phyloP scores from a whole-genome alignment of 1,139 yeast species.

The Arxiozyma slooffiae region DNA sequence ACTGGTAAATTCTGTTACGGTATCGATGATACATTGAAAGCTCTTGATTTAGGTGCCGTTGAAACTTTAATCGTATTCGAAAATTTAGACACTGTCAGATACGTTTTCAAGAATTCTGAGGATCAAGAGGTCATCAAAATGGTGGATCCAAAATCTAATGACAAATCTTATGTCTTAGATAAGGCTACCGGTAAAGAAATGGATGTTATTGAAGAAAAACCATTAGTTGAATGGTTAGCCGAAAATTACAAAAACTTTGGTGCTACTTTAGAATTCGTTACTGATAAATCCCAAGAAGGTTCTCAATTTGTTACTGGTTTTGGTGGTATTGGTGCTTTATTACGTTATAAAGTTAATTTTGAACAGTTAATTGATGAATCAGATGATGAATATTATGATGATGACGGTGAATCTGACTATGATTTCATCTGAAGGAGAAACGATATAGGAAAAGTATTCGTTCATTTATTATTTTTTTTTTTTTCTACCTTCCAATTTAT shows the following conservation, averaged over 20 bases:
- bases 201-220: conserved; percentile 74
- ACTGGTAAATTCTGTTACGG: conserved; percentile 96
- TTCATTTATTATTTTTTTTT: conserved; percentile 24
- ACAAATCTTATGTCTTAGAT: conserved; percentile 69
- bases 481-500: conserved; percentile 11
- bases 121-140: conserved; percentile 69
- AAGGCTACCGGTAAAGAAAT: conserved; percentile 81
- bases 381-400: conserved; percentile 83
- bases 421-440: conserved; percentile 30
- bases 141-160: conserved; percentile 57
- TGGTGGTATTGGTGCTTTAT: conserved; percentile 96
- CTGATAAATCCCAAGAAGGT: conserved; percentile 95
- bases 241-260: conserved; percentile 91
- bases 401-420: conserved; percentile 40
- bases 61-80: conserved; percentile 89
- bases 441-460: background rate
- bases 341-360: conserved; percentile 93
- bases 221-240: conserved; percentile 92
- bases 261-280: conserved; percentile 89
- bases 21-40: conserved; percentile 90
- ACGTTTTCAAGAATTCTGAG: conserved; percentile 74
- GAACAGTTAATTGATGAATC: conserved; percentile 87
- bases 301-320: conserved; percentile 96
- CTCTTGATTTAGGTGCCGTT: conserved; percentile 91
- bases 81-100: conserved; percentile 75